Evolutionary conservation across 2,329 filamentous ascomycete genomes (phyloP), one percentile per base, ranked within the genome.

Genomic region (Laburnicola sp.): DNA sequence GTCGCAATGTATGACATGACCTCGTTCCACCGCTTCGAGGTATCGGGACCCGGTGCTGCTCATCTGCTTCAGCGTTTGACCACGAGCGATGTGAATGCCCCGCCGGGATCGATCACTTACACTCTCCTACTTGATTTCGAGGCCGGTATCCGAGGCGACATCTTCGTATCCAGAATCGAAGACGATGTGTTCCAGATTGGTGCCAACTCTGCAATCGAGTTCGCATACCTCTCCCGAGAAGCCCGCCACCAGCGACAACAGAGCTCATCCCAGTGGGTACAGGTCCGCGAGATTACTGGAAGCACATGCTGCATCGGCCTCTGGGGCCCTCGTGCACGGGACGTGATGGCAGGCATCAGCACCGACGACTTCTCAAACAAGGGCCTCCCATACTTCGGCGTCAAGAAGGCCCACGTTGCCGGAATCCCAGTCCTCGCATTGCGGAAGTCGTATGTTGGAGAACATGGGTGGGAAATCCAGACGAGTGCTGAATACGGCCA

Each of bases 1-100:
- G 83, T 80, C 2, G 84, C 81, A 6, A 76, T 86, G 76, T 86
- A 82, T 60, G 84, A 86, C 56, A 79, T 86, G 76, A 85, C 82
- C 1, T 79, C 83, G 0, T 76, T 85, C 31, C 78, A 82, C 22
- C 76, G 83, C 1, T 73, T 86, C 2, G 80, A 85, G 50, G 73
- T 86, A 0, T 77, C 76, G 1, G 84, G 84, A 0, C 81, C 83
- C 0, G 83, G 83, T 0, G 80, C 82, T 1, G 71, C 78, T 0
- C 66, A 77, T n/a, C 60, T 86, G 3, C 71, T 86, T 3, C 79
- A 85, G 51, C 72, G 78, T 2, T 62, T 85, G 45, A 78, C 78
- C 1, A 82, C 80, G 0, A 75, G 75, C 27, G 73, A 82, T 32
- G 70, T 85, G 9, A 69, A 74, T 3, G 76, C 73, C 35, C 71